Percentiles rank a stretch among this genome's conserved stretches.
These are phyloP conservation scores for Candida pseudoglaebosa DNA, from an alignment of 805 yeast genomes.

Conservation along the genomic window DNA sequence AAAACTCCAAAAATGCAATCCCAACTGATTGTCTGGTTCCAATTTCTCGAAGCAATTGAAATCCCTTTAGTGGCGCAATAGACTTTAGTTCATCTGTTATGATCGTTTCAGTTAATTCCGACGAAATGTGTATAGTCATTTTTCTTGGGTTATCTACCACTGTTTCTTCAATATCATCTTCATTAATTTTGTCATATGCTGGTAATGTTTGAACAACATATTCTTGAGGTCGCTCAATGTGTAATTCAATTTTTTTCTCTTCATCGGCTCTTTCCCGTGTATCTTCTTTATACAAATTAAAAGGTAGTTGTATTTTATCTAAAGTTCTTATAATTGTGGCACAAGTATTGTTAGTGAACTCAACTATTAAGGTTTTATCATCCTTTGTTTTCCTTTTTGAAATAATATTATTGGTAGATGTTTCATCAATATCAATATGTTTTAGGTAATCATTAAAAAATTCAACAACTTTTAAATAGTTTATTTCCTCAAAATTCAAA, in stretches of 20 bases:
- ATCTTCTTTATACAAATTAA: slow-evolving; percentile 24
- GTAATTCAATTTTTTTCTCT: slow-evolving; percentile 9
- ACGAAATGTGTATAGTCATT: slow-evolving; percentile 43
- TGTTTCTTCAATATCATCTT: slow-evolving; percentile 20
- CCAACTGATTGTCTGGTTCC: slow-evolving; percentile 53
- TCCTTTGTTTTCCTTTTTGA: slow-evolving; percentile 33
- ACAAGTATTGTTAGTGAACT: slow-evolving; percentile 45
- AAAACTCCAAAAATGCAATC: slow-evolving; percentile 50
- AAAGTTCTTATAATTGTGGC: slow-evolving; percentile 55
- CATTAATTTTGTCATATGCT: slow-evolving; percentile 9
- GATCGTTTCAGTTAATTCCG: slow-evolving; percentile 42
- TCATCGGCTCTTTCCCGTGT: slow-evolving; percentile 10
- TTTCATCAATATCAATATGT: slow-evolving; percentile 38
- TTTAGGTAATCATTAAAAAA: slow-evolving; percentile 43
- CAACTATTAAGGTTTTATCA: slow-evolving; percentile 41
- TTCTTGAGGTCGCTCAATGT: slow-evolving; percentile 30
- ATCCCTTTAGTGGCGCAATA: slow-evolving; percentile 37
- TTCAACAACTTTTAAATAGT: slow-evolving; percentile 38
- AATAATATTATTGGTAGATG: slow-evolving; percentile 27
- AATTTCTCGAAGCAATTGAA: slow-evolving; percentile 44
- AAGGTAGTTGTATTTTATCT: slow-evolving; percentile 27
- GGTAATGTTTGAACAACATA: slow-evolving; percentile 28
- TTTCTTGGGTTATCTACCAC: slow-evolving; percentile 45
- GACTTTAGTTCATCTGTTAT: slow-evolving; percentile 38
- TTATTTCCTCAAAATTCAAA: slow-evolving; percentile 28